These are phyloP conservation scores for Solanum tarijense DNA, from an alignment of 257 asterid species.

Conservation along the genomic window DNA sequence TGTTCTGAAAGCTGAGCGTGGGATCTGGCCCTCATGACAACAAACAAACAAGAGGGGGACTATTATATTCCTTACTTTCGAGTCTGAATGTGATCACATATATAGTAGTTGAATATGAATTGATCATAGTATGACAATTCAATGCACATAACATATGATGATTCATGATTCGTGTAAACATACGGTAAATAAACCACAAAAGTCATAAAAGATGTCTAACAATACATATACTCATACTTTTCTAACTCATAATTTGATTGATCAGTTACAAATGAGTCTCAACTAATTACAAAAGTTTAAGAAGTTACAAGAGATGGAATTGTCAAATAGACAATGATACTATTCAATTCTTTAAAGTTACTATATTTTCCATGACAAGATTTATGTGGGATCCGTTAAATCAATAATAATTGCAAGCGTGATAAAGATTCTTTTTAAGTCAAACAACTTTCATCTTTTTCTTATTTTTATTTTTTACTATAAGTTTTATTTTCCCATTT, in stretches of 20 bases:
- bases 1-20: too few relatives aligned
- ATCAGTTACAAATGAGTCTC: neutral
- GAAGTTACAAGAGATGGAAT: neutral
- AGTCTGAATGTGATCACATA: too few relatives aligned
- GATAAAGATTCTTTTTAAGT: constrained; percentile 1
- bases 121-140: too few relatives aligned
- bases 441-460: neutral
- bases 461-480: neutral
- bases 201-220: neutral
- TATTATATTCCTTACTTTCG: too few relatives aligned
- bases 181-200: neutral
- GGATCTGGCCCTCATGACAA: too few relatives aligned
- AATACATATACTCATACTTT: neutral
- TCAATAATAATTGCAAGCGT: constrained; percentile 11
- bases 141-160: too few relatives aligned
- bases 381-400: constrained; percentile 1
- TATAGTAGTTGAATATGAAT: too few relatives aligned
- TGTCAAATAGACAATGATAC: neutral
- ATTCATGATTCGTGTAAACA: neutral
- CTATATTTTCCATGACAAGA: neutral
- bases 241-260: neutral
- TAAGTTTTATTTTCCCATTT: neutral
- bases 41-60: too few relatives aligned
- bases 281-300: neutral
- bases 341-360: neutral